Evolutionary conservation across 805 yeast species (phyloP), one percentile per base, ranked within the genome.

Genomic region (Starmerella kuoi): DNA sequence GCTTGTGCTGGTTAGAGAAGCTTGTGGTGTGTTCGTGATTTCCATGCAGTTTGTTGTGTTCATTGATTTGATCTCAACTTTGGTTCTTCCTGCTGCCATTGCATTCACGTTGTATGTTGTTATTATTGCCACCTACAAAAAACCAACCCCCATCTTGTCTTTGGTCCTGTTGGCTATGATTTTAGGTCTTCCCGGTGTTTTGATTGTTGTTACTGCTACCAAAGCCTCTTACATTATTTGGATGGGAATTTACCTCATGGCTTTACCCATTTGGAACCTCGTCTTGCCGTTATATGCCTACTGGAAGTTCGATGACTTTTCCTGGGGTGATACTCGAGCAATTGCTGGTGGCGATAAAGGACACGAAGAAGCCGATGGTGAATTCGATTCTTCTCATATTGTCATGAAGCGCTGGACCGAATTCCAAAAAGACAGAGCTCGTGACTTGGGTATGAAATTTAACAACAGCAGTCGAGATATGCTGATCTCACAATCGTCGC

Each of bases 261-360:
- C 95, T 1, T 70, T 87, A 46, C 95, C 95, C n/a, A 69, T 87
- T 42, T 87, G 96, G 96, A 87, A 86, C 61, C 79, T 87, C 55
- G 76, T 85, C 4, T 67, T 87, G 36, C 96, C 96, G 2, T 57
- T 76, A 11, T 85, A 87, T 61, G 80, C 95, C 0, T 86, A 70
- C 45, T 87, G 96, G 96, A 85, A 85, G 57, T 85, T 86, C 62
- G 96, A 87, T 62, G 95, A 87, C 59, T 87, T 87, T 63, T 76
- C 86, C 59, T 87, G 96, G 96, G 95, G 96, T 57, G 94, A 84
- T 46, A 87, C 95, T 2, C 72, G 95, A 67, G 71, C 77, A n/a
- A 75, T 85, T 38, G 72, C 72, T n/a, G 77, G 75, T 17, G 83
- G 73, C 32, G 76, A 69, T 53, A 74, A 77, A 53, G 74, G 72